Evolutionary conservation across 139 green algal genomes (phyloP), one percentile per base, ranked within the genome.

Genomic region (Chlamydomonas schloesseri): DNA sequence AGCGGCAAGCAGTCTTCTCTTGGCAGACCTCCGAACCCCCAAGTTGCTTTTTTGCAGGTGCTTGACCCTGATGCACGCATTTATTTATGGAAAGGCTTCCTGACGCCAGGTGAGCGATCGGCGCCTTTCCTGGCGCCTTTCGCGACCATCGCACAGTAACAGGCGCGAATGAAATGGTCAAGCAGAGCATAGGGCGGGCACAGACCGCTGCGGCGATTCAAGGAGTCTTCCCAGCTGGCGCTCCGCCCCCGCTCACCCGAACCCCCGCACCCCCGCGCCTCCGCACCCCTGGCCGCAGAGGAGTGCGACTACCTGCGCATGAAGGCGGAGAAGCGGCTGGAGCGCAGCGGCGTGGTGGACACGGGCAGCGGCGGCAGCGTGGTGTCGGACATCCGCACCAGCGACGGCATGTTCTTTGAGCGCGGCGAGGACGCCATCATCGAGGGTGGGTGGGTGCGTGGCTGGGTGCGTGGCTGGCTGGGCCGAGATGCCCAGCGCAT

Each of bases 271-370:
- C 8, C 55, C 55, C 55, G 10, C 10, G 9, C 6, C 55, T 67
- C 15, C 36, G 0, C 0, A 23, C 3, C 57, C 14, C 34, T 6
- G 2, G 29, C 23, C 26, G 26, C 73, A 88, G 84, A 90, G 81
- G 90, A 93, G 68, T 91, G 86, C 55, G 90, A 93, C 58, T 88
- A 89, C 71, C 29, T 93, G 3, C 71, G 78, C 0, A 47, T 73
- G 24, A 90, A 90, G 76, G 90, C 90, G 62, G 85, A 91, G 82
- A 88, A 87, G 46, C 71, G 85, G 0, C 76, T 93, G n/a, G 82
- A 89, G 53, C 88, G 90, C 31, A 81, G 46, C 28, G 88, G 90
- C 28, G 91, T 94, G 4, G 91, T 94, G 46, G 90, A 90, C 83
- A 57, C 53, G 1, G 57, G 31, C 1, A 84, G 24, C 33, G 90